Conservation (phyloP, 257 asterid genomes). For the Nicotiana sylvestris region DNA sequence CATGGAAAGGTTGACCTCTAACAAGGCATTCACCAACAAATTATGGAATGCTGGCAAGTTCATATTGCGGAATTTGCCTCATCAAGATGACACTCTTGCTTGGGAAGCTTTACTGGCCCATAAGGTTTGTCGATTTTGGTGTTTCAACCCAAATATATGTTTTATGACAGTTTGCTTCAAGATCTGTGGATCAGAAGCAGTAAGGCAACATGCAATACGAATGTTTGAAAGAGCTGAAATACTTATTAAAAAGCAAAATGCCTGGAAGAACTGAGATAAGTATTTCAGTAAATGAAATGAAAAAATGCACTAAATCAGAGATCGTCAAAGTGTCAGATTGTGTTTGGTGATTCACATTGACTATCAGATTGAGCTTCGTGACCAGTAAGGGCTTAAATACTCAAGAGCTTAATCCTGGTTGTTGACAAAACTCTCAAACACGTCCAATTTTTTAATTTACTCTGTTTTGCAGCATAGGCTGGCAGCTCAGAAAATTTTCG, state of each 20-base stretch:
- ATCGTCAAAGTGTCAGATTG: not conserved
- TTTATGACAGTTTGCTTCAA: not conserved
- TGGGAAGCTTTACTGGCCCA: slow-evolving; percentile 54
- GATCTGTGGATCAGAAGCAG: not conserved
- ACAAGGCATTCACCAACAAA: slow-evolving; percentile 96
- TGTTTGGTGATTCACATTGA: not conserved
- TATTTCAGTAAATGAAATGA: not conserved
- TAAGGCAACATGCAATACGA: not conserved
- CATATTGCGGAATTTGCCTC: slow-evolving; percentile 83
- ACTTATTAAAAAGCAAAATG: not conserved
- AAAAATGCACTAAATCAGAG: not conserved
- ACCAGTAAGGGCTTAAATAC: not conserved
- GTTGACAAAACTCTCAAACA: not conserved
- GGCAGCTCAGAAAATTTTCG: not conserved
- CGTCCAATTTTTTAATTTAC: not conserved
- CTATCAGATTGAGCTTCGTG: not conserved
- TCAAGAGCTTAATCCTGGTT: slow-evolving; percentile 2
- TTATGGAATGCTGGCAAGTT: slow-evolving; percentile 99
- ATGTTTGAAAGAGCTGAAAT: not conserved
- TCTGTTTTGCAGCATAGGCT: not conserved
- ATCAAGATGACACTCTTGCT: slow-evolving; percentile 61
- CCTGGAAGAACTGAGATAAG: not conserved
- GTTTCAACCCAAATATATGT: slow-evolving; percentile 7
- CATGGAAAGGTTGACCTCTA: slow-evolving; percentile 74
- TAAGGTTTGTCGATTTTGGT: slow-evolving; percentile 43